Conservation (phyloP, 2,329 filamentous ascomycete genomes). For the Trichoderma sp. region DNA sequence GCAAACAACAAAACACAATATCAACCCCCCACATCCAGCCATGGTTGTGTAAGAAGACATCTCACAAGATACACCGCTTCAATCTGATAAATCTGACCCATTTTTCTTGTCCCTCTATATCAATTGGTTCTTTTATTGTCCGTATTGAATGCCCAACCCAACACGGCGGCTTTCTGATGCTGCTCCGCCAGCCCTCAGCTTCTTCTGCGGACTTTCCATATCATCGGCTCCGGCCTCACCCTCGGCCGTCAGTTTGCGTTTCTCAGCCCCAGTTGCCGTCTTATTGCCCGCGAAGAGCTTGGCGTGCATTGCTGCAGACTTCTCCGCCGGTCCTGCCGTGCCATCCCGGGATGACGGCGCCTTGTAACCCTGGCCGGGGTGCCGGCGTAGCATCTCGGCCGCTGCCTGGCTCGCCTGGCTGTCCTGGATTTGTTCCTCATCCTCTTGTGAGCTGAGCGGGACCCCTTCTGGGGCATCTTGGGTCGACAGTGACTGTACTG, state of each 20-base stretch:
- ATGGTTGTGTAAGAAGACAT: neutral
- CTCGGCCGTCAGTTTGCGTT: slow-evolving; percentile 49
- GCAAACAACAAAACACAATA: neutral
- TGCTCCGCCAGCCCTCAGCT: slow-evolving; percentile 46
- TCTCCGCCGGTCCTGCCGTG: slow-evolving; percentile 47
- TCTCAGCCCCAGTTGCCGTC: slow-evolving; percentile 47
- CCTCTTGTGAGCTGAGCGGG: slow-evolving; percentile 28
- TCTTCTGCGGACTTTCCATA: slow-evolving; percentile 53
- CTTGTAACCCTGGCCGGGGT: slow-evolving; percentile 55
- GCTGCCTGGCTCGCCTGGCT: slow-evolving; percentile 79
- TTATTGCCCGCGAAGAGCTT: slow-evolving; percentile 46
- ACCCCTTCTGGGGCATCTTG: slow-evolving; percentile 34
- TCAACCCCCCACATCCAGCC: neutral
- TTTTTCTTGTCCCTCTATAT: neutral
- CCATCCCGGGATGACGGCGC: slow-evolving; percentile 48
- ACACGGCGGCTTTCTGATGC: slow-evolving; percentile 44
- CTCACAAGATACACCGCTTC: neutral
- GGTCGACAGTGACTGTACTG: slow-evolving; percentile 37
- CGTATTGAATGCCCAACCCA: slow-evolving; percentile 56
- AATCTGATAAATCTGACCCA: neutral
- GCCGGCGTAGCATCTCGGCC: slow-evolving; percentile 69
- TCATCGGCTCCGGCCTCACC: slow-evolving; percentile 37
- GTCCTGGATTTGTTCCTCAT: slow-evolving; percentile 60
- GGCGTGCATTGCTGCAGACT: slow-evolving; percentile 51
- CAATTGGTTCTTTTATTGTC: slow-evolving; percentile 26